Conservation (phyloP, 768 basidiomycete genomes). For the Boletus sp. region DNA sequence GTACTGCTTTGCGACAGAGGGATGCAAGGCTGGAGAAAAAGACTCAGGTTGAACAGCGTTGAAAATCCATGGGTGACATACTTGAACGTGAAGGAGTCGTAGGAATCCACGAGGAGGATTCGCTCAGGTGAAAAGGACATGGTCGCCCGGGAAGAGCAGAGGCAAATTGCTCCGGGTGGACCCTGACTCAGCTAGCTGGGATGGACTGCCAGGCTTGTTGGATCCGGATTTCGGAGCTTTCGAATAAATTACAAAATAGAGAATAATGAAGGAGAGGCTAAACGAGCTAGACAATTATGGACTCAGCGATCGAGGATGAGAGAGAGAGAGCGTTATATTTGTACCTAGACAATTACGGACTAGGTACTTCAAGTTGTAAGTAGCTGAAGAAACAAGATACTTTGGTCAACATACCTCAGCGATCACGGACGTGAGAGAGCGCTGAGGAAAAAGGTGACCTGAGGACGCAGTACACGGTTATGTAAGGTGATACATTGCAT, state of each 20-base stretch:
- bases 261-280: background rate
- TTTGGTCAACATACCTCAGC: too few species aligned
- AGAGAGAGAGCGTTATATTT: too few species aligned
- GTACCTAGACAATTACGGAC: too few species aligned
- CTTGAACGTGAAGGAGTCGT: constrained; percentile 91
- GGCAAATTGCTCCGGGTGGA: background rate
- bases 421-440: too few species aligned
- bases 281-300: too few species aligned
- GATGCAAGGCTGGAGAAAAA: constrained; percentile 59
- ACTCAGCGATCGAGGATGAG: too few species aligned
- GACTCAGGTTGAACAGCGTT: background rate
- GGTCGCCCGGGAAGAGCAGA: constrained; percentile 6
- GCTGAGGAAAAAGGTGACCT: too few species aligned
- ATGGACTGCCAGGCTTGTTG: background rate
- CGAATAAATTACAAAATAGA: background rate
- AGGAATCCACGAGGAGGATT: constrained; percentile 76
- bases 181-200: background rate
- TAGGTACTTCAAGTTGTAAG: too few species aligned
- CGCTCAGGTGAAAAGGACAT: constrained; percentile 39
- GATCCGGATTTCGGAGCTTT: background rate
- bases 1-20: constrained; percentile 61
- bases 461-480: too few species aligned
- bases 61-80: constrained; percentile 35
- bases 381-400: too few species aligned
- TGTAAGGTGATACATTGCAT: too few species aligned